These are phyloP conservation scores for Chenopodium quinoa DNA, from an alignment of 148 eudicot species.

Conservation along the genomic window DNA sequence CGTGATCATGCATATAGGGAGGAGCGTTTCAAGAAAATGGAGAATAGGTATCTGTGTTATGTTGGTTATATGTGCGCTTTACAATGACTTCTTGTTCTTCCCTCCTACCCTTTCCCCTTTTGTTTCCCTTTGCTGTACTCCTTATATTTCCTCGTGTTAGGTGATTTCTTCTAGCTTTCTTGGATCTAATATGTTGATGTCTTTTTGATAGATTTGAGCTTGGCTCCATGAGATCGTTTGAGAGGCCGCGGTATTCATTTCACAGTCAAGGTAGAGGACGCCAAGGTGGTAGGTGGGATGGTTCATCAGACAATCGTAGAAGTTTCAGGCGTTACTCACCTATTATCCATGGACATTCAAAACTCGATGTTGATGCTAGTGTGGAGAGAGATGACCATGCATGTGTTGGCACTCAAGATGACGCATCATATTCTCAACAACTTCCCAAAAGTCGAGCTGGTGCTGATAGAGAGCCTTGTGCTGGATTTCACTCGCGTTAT, in stretches of 20 bases:
- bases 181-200: conserved; percentile 21
- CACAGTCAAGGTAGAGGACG: conserved; percentile 33
- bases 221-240: conserved; percentile 31
- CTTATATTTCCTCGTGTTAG: neutral
- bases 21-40: conserved; percentile 23
- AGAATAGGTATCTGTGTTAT: conserved; percentile 34
- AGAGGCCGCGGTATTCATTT: conserved; percentile 28
- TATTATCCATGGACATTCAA: conserved; percentile 16
- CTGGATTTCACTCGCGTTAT: conserved; percentile 25
- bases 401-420: conserved; percentile 24
- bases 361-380: conserved; percentile 24
- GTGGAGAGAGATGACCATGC: conserved; percentile 19
- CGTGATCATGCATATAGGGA: conserved; percentile 27
- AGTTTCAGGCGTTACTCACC: conserved; percentile 38
- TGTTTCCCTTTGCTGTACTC: neutral
- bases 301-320: conserved; percentile 25
- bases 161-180: neutral
- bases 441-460: conserved; percentile 18
- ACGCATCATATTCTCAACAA: conserved; percentile 27
- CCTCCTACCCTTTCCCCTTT: neutral
- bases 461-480: conserved; percentile 14
- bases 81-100: neutral
- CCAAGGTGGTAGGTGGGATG: conserved; percentile 29
- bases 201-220: conserved; percentile 30
- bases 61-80: neutral